phyloP scores from a whole-genome alignment of 306 rosid genomes.

The Inga leiocalycina region DNA sequence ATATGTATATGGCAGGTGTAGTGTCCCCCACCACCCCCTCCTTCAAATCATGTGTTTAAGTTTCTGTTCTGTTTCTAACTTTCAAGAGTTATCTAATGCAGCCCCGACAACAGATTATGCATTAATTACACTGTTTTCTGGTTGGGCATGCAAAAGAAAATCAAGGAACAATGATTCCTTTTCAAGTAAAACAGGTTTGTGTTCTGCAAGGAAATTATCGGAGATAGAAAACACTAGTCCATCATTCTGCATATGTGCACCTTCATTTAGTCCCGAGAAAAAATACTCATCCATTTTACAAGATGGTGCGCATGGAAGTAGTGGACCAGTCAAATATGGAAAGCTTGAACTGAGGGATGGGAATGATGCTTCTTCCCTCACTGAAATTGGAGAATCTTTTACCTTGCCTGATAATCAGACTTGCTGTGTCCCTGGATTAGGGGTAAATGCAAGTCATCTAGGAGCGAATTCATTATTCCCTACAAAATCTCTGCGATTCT shows the following conservation, averaged over 20 bases:
- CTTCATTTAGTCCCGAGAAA: constrained; percentile 27
- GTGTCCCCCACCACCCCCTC: background rate
- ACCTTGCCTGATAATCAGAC: constrained; percentile 49
- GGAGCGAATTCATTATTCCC: constrained; percentile 51
- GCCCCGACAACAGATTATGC: constrained; percentile 73
- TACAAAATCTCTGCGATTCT: constrained; percentile 62
- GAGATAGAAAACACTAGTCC: constrained; percentile 45
- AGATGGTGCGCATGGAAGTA: constrained; percentile 34
- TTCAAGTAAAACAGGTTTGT: constrained; percentile 50
- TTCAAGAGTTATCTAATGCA: constrained; percentile 39
- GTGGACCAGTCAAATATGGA: constrained; percentile 34
- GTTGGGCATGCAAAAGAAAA: constrained; percentile 80
- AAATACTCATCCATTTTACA: constrained; percentile 30
- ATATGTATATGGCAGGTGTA: constrained; percentile 71
- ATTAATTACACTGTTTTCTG: constrained; percentile 68
- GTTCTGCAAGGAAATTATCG: constrained; percentile 47
- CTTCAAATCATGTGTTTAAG: background rate
- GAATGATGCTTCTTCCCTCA: constrained; percentile 29
- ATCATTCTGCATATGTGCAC: constrained; percentile 43
- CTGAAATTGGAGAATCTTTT: constrained; percentile 34
- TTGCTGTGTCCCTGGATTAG: constrained; percentile 73
- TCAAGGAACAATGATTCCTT: constrained; percentile 53
- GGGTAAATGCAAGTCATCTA: constrained; percentile 60
- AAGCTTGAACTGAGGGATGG: constrained; percentile 31
- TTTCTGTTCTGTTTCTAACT: constrained; percentile 16